Percentiles rank a stretch among this genome's conserved stretches.
Evolutionary conservation across 768 basidiomycete species (phyloP).

Genomic region (Tulasnella sp.): DNA sequence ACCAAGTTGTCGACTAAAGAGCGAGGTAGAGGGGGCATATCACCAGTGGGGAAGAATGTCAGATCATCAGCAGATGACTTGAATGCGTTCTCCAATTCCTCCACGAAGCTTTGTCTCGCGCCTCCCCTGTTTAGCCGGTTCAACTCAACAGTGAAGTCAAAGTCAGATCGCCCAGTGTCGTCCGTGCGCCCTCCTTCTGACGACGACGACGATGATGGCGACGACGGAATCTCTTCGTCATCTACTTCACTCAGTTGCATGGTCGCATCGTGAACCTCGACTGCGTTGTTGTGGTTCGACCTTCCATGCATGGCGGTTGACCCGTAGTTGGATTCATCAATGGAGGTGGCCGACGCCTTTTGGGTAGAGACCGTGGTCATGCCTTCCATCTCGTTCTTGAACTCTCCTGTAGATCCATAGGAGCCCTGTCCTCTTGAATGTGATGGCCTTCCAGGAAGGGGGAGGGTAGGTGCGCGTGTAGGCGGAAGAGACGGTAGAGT

Average conservation of each 20-base stretch:
- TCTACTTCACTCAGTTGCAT: background rate
- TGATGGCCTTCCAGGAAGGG: too few relatives aligned
- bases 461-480: too few relatives aligned
- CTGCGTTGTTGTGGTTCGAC: background rate
- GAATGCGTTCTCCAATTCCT: conserved; percentile 72
- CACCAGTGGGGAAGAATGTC: conserved; percentile 32
- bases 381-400: too few relatives aligned
- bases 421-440: too few relatives aligned
- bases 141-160: conserved; percentile 76
- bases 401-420: too few relatives aligned
- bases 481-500: background rate
- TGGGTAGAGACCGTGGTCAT: too few relatives aligned
- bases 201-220: background rate
- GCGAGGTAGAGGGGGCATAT: conserved; percentile 38
- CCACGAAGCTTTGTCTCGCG: conserved; percentile 62
- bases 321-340: background rate
- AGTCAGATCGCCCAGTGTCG: conserved; percentile 64
- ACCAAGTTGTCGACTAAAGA: too few relatives aligned
- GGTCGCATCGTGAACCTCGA: background rate
- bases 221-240: background rate
- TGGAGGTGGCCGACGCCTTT: background rate
- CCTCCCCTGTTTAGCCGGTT: conserved; percentile 56
- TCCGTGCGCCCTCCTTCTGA: conserved; percentile 25
- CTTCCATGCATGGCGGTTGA: background rate
- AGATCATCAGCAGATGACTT: conserved; percentile 62